These are phyloP conservation scores for Magnusiomyces tetraspermus DNA, from an alignment of 1,139 yeast species.

Conservation along the genomic window DNA sequence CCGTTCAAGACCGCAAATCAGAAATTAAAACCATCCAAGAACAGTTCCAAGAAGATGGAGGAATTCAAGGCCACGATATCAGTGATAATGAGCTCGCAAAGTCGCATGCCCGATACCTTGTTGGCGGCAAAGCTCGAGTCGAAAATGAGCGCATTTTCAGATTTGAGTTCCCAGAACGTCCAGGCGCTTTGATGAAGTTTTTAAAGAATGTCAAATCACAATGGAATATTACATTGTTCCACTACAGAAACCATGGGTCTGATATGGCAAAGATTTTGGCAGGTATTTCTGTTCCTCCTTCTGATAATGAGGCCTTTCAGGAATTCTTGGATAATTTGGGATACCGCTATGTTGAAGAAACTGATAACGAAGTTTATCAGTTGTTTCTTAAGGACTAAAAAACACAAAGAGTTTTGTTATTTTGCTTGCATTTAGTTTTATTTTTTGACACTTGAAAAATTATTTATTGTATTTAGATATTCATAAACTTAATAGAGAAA, in stretches of 20 bases:
- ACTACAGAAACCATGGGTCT: constrained; percentile 93
- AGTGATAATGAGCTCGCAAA: constrained; percentile 92
- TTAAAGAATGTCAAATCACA: constrained; percentile 58
- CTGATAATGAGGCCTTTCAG: constrained; percentile 55
- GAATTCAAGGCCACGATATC: constrained; percentile 57
- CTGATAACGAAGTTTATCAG: constrained; percentile 72
- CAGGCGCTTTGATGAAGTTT: constrained; percentile 82
- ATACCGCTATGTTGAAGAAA: constrained; percentile 71
- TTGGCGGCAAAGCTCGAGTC: constrained; percentile 73
- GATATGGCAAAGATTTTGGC: constrained; percentile 89
- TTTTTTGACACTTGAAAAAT: too few relatives aligned
- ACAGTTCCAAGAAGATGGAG: constrained; percentile 34
- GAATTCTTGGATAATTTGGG: constrained; percentile 62
- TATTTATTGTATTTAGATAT: too few relatives aligned
- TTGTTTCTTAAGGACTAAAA: constrained; percentile 45
- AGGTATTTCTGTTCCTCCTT: constrained; percentile 76
- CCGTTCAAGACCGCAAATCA: constrained; percentile 61
- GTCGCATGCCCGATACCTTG: constrained; percentile 89
- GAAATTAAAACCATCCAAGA: constrained; percentile 41
- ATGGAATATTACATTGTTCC: constrained; percentile 92
- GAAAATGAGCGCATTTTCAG: constrained; percentile 66
- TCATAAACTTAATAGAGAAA: too few relatives aligned
- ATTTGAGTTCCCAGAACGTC: constrained; percentile 95
- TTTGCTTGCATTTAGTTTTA: too few relatives aligned
- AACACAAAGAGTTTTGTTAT: too few relatives aligned